A percentile compares a stretch with the other conserved stretches of the same genome.
phyloP scores from a whole-genome alignment of 768 basidiomycete species.

The Boletellus emodensis region DNA sequence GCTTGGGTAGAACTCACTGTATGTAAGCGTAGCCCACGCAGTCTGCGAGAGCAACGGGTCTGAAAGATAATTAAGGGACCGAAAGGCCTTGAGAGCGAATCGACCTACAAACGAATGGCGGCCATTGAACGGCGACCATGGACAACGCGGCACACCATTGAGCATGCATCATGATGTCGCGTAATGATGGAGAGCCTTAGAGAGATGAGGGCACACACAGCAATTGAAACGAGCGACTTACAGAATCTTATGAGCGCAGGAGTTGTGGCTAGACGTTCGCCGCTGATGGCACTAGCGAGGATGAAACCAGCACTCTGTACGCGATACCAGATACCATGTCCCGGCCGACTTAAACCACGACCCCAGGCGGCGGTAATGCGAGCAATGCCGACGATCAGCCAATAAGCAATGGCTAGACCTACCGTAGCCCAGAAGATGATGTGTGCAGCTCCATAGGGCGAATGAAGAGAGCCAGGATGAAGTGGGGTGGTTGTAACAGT shows the following conservation, averaged over 20 bases:
- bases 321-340: slow-evolving; percentile 61
- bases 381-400: slow-evolving; percentile 75
- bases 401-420: slow-evolving; percentile 72
- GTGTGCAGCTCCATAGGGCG: slow-evolving; percentile 62
- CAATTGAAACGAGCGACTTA: slow-evolving; percentile 37
- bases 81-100: neutral
- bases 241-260: slow-evolving; percentile 88
- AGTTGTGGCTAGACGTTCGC: slow-evolving; percentile 79
- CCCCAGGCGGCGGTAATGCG: slow-evolving; percentile 84
- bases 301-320: slow-evolving; percentile 85
- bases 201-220: slow-evolving; percentile 13
- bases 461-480: slow-evolving; percentile 47
- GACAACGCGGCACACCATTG: slow-evolving; percentile 87
- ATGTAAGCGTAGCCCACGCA: slow-evolving; percentile 81
- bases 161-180: slow-evolving; percentile 90
- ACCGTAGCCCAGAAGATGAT: slow-evolving; percentile 75
- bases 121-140: slow-evolving; percentile 97
- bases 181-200: slow-evolving; percentile 83
- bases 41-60: slow-evolving; percentile 89
- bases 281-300: slow-evolving; percentile 88
- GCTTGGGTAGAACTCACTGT: slow-evolving; percentile 46
- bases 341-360: slow-evolving; percentile 55
- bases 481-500: slow-evolving; percentile 77
- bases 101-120: slow-evolving; percentile 78
- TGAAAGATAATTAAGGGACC: slow-evolving; percentile 31